Conservation (phyloP, 2,329 filamentous ascomycete genomes). For the Colletotrichum sp. region DNA sequence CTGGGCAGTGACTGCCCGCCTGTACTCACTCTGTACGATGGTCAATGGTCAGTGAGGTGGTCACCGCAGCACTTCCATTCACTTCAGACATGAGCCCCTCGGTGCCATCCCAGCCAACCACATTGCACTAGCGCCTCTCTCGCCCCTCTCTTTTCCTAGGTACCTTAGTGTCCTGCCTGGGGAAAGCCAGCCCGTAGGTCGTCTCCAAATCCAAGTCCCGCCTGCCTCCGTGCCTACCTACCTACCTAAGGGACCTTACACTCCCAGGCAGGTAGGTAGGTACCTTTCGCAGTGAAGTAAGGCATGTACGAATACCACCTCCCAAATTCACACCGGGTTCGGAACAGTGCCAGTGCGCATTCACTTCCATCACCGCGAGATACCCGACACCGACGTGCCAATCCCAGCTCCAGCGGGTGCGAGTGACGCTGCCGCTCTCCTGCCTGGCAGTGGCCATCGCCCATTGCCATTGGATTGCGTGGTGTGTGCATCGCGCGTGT, state of each 20-base stretch:
- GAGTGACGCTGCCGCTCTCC: constrained; percentile 16
- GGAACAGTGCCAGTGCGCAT: neutral
- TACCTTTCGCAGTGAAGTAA: neutral
- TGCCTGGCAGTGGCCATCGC: constrained; percentile 2
- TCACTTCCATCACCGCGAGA: neutral
- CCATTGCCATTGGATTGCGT: neutral
- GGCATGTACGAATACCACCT: neutral
- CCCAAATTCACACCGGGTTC: neutral
- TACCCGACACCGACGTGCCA: neutral
- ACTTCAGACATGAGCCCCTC: neutral
- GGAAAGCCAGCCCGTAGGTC: neutral
- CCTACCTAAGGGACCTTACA: neutral
- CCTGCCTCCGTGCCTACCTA: neutral
- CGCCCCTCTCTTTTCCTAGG: constrained; percentile 2
- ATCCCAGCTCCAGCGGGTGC: neutral
- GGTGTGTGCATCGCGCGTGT: neutral
- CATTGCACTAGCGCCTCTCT: neutral
- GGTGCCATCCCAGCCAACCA: constrained; percentile 13
- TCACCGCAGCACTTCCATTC: neutral
- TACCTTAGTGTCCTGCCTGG: neutral
- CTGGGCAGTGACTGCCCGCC: neutral
- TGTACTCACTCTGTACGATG: neutral
- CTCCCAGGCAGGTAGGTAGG: neutral
- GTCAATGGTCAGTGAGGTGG: neutral
- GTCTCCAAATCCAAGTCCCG: neutral